These are phyloP conservation scores for Picea abies DNA, from an alignment of 83 land plant species.

Conservation along the genomic window DNA sequence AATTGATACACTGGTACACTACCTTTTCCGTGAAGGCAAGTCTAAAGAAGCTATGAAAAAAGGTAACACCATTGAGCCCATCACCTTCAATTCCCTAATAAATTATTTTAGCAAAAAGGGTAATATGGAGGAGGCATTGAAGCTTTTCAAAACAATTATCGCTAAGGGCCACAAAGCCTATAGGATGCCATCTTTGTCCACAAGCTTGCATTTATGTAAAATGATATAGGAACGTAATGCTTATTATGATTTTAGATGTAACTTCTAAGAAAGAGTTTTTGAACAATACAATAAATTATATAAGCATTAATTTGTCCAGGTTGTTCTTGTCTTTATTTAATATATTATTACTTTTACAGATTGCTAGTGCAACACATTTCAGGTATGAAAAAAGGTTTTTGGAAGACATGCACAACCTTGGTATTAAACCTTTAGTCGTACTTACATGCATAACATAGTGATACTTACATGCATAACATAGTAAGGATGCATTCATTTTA, in stretches of 20 bases:
- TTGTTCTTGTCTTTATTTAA: neutral
- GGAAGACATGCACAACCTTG: conserved; percentile 46
- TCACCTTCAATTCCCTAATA: neutral
- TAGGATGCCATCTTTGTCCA: too few species aligned
- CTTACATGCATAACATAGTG: conserved; percentile 15
- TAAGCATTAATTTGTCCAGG: neutral
- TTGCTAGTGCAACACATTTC: conserved; percentile 8
- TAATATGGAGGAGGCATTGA: neutral
- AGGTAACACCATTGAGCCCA: neutral
- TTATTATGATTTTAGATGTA: neutral
- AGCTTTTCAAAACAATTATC: neutral
- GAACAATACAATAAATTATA: neutral
- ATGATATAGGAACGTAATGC: neutral
- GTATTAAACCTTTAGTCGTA: conserved; percentile 32
- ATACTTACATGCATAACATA: conserved; percentile 25
- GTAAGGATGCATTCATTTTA: neutral
- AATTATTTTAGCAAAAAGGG: neutral
- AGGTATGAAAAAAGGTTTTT: conserved; percentile 50
- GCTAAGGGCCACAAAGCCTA: neutral
- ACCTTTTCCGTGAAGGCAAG: neutral
- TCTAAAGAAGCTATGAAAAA: neutral
- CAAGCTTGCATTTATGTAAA: neutral
- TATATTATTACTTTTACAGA: neutral
- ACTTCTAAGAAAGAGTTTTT: neutral
- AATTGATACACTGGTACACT: neutral